Percentiles rank a stretch among this genome's conserved stretches.
phyloP scores from a whole-genome alignment of 208 protist species.

The Acanthamoeba lenticulata region DNA sequence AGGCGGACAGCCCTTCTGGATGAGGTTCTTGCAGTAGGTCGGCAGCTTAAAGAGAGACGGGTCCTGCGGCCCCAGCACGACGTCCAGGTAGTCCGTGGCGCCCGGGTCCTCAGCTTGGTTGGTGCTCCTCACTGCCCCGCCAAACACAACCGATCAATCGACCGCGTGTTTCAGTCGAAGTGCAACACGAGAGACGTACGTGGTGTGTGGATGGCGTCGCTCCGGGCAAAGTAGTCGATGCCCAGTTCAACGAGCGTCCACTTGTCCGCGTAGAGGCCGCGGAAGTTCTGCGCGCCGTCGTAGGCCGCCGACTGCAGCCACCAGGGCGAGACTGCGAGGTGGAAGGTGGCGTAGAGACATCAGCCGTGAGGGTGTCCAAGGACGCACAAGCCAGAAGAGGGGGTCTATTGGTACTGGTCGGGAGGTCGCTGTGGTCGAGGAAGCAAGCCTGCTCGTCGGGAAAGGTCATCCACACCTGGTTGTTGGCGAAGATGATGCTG shows the following conservation, averaged over 20 bases:
- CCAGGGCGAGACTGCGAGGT: constrained; percentile 53
- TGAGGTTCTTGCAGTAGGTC: constrained; percentile 46
- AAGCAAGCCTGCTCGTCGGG: constrained; percentile 36
- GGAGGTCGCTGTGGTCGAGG: not conserved
- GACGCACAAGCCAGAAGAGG: not conserved
- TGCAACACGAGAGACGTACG: not conserved
- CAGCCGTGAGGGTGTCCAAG: too few relatives aligned
- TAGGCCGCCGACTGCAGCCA: constrained; percentile 28
- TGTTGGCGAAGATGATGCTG: constrained; percentile 54
- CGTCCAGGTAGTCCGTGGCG: constrained; percentile 64
- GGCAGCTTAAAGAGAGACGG: constrained; percentile 65
- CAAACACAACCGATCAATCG: not conserved
- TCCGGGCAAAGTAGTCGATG: constrained; percentile 53
- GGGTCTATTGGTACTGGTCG: not conserved
- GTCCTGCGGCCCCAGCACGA: constrained; percentile 66
- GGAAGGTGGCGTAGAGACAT: not conserved
- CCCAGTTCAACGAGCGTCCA: constrained; percentile 39
- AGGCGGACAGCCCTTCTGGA: constrained; percentile 12
- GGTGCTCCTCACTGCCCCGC: constrained; percentile 12
- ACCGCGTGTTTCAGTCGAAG: not conserved
- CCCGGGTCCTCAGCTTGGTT: constrained; percentile 69
- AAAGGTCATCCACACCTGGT: constrained; percentile 47
- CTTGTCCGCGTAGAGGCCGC: constrained; percentile 22
- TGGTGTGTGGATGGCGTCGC: constrained; percentile 17
- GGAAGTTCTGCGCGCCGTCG: not conserved